Percentiles rank a stretch among this genome's conserved stretches.
phyloP scores from a whole-genome alignment of 2,329 filamentous ascomycete genomes.

The Sporothrix inflata region DNA sequence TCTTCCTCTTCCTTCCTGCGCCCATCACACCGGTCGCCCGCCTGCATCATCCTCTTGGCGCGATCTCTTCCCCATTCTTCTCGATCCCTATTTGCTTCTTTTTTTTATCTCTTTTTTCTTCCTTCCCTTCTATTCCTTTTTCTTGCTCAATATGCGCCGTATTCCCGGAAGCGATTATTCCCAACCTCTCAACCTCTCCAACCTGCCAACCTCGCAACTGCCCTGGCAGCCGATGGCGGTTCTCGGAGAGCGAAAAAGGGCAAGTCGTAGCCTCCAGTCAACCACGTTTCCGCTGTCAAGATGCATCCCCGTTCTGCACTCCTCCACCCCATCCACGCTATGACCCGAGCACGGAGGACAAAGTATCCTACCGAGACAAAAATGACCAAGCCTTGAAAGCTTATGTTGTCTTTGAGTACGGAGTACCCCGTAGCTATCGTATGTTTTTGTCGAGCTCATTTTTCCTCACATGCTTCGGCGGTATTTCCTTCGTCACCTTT shows the following conservation, averaged over 20 bases:
- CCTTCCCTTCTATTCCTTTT: not conserved
- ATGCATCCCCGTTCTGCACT: not conserved
- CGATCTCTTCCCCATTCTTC: not conserved
- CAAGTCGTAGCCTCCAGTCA: not conserved
- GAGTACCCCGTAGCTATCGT: not conserved
- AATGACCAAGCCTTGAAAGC: constrained; percentile 3
- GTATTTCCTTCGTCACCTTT: not conserved
- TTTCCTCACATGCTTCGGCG: not conserved
- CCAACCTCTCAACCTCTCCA: not conserved
- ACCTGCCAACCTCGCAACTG: not conserved
- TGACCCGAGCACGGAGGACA: constrained; percentile 5
- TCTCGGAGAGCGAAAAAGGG: not conserved
- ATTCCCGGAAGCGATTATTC: not conserved
- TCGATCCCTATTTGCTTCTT: not conserved
- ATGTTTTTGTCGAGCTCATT: not conserved
- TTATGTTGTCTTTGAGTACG: not conserved
- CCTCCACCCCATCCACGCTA: not conserved
- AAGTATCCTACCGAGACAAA: not conserved
- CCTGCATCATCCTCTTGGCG: constrained; percentile 16
- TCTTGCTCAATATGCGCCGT: not conserved
- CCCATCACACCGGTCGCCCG: not conserved
- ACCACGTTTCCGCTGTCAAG: not conserved
- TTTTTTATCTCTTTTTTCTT: too few species aligned
- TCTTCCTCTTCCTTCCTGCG: not conserved
- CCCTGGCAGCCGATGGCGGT: not conserved